Percentiles rank a stretch among this genome's conserved stretches.
These are phyloP conservation scores for Vitis labrusca DNA, from an alignment of 164 flowering plant species.

Conservation along the genomic window DNA sequence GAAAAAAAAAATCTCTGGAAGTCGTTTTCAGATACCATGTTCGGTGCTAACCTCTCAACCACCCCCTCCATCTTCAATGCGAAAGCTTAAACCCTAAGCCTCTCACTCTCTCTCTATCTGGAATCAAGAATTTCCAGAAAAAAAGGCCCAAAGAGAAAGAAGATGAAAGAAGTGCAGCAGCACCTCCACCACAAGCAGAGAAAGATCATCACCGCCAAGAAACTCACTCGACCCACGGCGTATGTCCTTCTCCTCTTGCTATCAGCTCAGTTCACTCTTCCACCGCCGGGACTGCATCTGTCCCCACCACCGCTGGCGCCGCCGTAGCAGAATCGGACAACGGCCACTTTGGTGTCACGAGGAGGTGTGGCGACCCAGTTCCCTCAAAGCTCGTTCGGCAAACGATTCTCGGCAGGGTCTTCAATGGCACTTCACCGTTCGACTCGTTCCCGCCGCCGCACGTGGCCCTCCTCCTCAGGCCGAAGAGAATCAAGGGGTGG, in stretches of 20 bases:
- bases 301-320: not conserved
- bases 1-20: no score
- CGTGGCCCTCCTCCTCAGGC: conserved; percentile 27
- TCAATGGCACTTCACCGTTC: conserved; percentile 58
- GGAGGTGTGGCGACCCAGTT: conserved; percentile 43
- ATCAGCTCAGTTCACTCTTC: not conserved
- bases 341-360: conserved; percentile 41
- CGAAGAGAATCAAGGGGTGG: conserved; percentile 58
- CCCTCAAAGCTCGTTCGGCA: conserved; percentile 35
- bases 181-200: not conserved
- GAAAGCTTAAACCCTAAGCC: not conserved
- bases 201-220: conserved; percentile 5
- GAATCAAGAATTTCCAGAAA: not conserved
- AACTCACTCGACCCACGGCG: conserved; percentile 17
- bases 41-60: not conserved
- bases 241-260: conserved; percentile 33
- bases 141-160: not conserved
- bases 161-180: conserved; percentile 20
- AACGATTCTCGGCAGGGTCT: conserved; percentile 45
- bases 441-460: conserved; percentile 59
- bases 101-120: not conserved
- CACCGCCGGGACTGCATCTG: not conserved
- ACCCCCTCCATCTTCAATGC: no score
- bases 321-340: not conserved
- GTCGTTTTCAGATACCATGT: not conserved